Base-by-base conservation (phyloP, 208 protist genomes). In the Acanthamoeba royreba region DNA sequence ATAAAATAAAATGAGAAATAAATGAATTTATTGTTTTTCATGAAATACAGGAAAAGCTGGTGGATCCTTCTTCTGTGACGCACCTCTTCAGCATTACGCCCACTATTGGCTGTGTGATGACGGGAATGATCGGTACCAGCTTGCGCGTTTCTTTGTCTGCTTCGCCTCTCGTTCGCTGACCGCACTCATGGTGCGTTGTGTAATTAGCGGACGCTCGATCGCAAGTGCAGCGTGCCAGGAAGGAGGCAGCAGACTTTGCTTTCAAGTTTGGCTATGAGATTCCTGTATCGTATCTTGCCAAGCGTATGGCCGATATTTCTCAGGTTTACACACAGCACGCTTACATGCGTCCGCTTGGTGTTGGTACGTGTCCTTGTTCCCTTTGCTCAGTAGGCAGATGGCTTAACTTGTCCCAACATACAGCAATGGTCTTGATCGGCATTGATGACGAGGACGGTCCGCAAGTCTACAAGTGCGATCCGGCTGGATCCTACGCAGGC, bases 281-380 rank as follows among this genome's bases (percentile, higher is more conserved):
- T 31, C 98, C 99, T 28, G 96, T 99, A 58, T 97, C 97, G 90
- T 96, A 98, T 31, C 92, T 99, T 19, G 99, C 99, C 42, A 99
- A 99, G 96, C 97, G 98, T 15, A 96, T 99, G 74, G 99, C 98
- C 13, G 98, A 99, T 96, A 96, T 98, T 93, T 97, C 98, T 31
- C 99, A 95, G 97, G 96, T 99, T 69, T 99, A 98, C 94, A 99
- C 99, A 19, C 99, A 99, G 97, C 98, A 99, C 79, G 98, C 98
- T n/a, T 98, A 97, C 35, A 96, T 99, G 89, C 98, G 98, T 42
- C 98, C 98, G 49, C 98, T 99, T 96, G 98, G 98, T 47, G 98
- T 99, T 33, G 94, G 93, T 97, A 93, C 47, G 88, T n/a, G n/a
- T n/a, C n/a, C n/a, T n/a, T n/a, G n/a, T n/a, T n/a, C n/a, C n/a